Evolutionary conservation across 148 eudicot species (phyloP), one percentile per base, ranked within the genome.

Genomic region (Persicaria tinctoria): DNA sequence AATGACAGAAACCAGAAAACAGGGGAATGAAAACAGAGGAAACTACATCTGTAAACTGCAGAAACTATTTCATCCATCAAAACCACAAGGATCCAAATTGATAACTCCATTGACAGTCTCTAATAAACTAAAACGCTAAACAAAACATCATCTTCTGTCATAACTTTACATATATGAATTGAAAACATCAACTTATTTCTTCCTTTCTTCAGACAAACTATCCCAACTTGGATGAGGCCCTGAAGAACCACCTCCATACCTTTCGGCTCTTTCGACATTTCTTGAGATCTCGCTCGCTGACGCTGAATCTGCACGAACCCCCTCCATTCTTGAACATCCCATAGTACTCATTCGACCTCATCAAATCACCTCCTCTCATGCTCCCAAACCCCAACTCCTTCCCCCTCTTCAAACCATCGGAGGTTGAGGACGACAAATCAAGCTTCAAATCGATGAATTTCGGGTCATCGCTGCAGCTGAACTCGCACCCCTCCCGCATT

Each of bases 181-280:
- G 46, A 3, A 63, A 23, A 60, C 14, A 60, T 56, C 23, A 23
- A 23, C 8, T 17, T 59, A 3, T 6, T 18, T 23, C 68, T 62
- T 56, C 60, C 17, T 56, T 16, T n/a, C 6, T 56, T 66, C 17
- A 20, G 11, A 60, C 18, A 23, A 14, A 64, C 70, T 78, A 54
- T 70, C 77, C 80, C 82, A 76, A 55, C 17, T 68, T 18, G 80
- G 62, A 45, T 84, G 79, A 79, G 85, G 86, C 82, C 83, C 64
- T 91, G 57, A 80, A 85, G 72, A 89, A 87, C 96, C 98, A 94
- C 62, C 81, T 86, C 98, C 93, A 94, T 64, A 85, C 88, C 79
- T 85, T 91, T 14, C 83, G 81, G 44, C 87, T 83, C 64, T 74
- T 90, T 79, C 82, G 85, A 27, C 87, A 85, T 48, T 80, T 89